phyloP scores from a whole-genome alignment of 257 asterid species.

The Forsythia suspensa region DNA sequence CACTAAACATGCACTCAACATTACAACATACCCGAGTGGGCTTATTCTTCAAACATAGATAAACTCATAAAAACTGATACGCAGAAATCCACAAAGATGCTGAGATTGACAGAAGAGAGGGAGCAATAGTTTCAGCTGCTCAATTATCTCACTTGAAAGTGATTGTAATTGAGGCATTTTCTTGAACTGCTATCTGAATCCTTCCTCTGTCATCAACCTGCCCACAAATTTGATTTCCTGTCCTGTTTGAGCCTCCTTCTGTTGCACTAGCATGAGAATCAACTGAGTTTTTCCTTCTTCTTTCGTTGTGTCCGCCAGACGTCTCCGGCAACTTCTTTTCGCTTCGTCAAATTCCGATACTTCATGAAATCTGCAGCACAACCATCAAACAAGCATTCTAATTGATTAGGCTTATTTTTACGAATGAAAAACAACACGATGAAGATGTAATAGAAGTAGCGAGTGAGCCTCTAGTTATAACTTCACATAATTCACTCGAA shows the following conservation, averaged over 20 bases:
- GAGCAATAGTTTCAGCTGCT: slow-evolving; percentile 34
- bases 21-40: not conserved
- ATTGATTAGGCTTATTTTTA: not conserved
- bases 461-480: not conserved
- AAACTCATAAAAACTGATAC: too few species aligned
- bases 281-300: slow-evolving; percentile 60
- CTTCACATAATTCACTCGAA: too few species aligned
- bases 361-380: slow-evolving; percentile 46
- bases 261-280: slow-evolving; percentile 29
- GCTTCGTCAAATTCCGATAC: slow-evolving; percentile 48
- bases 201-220: slow-evolving; percentile 51
- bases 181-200: slow-evolving; percentile 43
- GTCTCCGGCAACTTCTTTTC: slow-evolving; percentile 58
- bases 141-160: slow-evolving; percentile 40
- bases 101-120: slow-evolving; percentile 84
- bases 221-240: slow-evolving; percentile 42
- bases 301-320: slow-evolving; percentile 67
- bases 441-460: not conserved
- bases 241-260: slow-evolving; percentile 34
- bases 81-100: too few species aligned
- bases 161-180: slow-evolving; percentile 44
- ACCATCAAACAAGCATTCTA: not conserved
- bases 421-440: not conserved
- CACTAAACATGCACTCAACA: not conserved
- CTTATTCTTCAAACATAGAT: not conserved